Conservation (phyloP, 495 filamentous ascomycete genomes). For the Cudoniella acicularis region DNA sequence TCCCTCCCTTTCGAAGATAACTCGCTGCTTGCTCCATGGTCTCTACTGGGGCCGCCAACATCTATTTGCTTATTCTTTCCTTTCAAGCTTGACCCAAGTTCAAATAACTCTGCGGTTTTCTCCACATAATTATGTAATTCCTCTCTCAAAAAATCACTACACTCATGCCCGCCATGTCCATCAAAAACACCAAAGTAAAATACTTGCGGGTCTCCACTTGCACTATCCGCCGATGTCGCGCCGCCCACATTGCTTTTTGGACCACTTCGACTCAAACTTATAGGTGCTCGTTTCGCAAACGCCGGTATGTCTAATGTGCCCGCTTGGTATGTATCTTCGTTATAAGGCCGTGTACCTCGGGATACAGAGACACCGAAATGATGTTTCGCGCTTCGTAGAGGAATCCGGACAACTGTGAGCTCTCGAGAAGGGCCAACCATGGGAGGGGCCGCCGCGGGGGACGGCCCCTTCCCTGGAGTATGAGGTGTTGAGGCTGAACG, state of each 20-base stretch:
- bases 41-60: conserved; percentile 16
- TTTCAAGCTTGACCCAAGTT: conserved; percentile 66
- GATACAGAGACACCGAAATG: conserved; percentile 82
- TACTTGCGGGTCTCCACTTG: conserved; percentile 85
- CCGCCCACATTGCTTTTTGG: conserved; percentile 37
- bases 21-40: conserved; percentile 13
- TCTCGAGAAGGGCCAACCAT: conserved; percentile 60
- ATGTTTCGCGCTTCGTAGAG: conserved; percentile 87
- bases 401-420: conserved; percentile 96
- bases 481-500: conserved; percentile 81
- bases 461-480: conserved; percentile 46
- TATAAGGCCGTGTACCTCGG: conserved; percentile 76
- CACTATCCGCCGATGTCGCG: conserved; percentile 62
- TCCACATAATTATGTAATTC: conserved; percentile 87
- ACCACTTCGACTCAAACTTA: conserved; percentile 54
- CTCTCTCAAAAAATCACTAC: conserved; percentile 80
- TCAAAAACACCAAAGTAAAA: conserved; percentile 98
- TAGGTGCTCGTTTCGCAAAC: conserved; percentile 78
- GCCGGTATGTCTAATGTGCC: conserved; percentile 89
- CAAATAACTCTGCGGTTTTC: conserved; percentile 67
- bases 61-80: conserved; percentile 12
- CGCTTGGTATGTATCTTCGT: conserved; percentile 94
- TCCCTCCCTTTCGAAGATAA: conserved; percentile 21
- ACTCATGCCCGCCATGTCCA: conserved; percentile 89
- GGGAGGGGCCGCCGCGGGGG: conserved; percentile 53